Evolutionary conservation across 495 filamentous ascomycete genomes (phyloP).

Genomic region (Cryomyces antarcticus): DNA sequence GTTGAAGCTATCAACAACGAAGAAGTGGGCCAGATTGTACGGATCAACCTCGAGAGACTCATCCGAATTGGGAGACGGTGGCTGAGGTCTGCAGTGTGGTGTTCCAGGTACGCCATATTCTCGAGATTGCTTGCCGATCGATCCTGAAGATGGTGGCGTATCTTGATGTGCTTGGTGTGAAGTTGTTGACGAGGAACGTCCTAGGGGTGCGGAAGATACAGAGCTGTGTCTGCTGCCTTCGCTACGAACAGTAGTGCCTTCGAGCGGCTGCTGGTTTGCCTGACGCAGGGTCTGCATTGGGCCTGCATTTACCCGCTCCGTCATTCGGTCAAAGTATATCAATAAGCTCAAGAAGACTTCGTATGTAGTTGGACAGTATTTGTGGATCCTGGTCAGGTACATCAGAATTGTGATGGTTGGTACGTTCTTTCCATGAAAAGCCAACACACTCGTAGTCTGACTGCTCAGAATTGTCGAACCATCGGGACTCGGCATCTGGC

Average conservation of each 20-base stretch:
- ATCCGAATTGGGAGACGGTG: slow-evolving; percentile 7
- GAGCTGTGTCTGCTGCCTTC: slow-evolving; percentile 9
- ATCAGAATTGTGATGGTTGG: slow-evolving; percentile 92
- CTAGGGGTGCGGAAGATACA: slow-evolving; percentile 5
- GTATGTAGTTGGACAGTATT: slow-evolving; percentile 97
- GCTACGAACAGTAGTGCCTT: slow-evolving; percentile 6
- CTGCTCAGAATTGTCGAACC: slow-evolving; percentile 45
- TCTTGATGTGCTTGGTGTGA: not conserved
- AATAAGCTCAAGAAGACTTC: slow-evolving; percentile 91
- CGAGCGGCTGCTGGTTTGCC: slow-evolving; percentile 18
- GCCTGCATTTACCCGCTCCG: slow-evolving; percentile 77
- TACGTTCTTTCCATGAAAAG: slow-evolving; percentile 98
- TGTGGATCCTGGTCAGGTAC: slow-evolving; percentile 91
- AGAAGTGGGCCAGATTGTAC: slow-evolving; percentile 55
- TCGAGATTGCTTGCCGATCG: slow-evolving; percentile 15
- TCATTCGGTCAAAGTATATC: slow-evolving; percentile 98
- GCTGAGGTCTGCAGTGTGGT: slow-evolving; percentile 9
- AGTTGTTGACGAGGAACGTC: slow-evolving; percentile 4
- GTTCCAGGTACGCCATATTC: too few relatives aligned
- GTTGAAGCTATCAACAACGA: slow-evolving; percentile 98
- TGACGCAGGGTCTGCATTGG: slow-evolving; percentile 29
- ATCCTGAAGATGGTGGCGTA: slow-evolving; percentile 22
- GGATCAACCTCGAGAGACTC: slow-evolving; percentile 23
- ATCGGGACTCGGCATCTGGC: slow-evolving; percentile 46
- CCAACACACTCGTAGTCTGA: slow-evolving; percentile 76